phyloP scores from a whole-genome alignment of 2,329 filamentous ascomycete species.

The Seiridium unicorne region DNA sequence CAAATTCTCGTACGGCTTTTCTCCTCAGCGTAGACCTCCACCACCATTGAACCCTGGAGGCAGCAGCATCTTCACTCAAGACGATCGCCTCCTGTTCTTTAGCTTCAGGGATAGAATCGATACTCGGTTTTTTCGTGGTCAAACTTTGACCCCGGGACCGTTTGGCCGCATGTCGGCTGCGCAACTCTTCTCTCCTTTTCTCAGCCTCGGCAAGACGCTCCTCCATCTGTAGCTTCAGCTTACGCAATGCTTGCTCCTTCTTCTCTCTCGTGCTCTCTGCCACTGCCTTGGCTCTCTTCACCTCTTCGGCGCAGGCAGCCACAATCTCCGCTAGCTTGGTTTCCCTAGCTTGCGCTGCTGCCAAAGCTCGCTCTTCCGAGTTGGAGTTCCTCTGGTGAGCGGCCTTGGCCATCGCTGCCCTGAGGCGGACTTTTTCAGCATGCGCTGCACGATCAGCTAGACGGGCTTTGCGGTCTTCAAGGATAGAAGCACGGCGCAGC shows the following conservation, averaged over 20 bases:
- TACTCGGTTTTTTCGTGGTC: conserved; percentile 32
- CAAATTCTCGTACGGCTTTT: conserved; percentile 63
- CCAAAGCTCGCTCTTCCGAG: conserved; percentile 74
- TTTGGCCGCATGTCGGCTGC: conserved; percentile 51
- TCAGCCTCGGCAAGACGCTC: conserved; percentile 78
- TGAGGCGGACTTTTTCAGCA: conserved; percentile 77
- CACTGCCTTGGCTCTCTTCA: conserved; percentile 78
- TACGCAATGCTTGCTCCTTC: conserved; percentile 70
- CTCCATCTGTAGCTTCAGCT: conserved; percentile 72
- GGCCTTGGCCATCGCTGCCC: conserved; percentile 73
- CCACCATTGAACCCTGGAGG: conserved; percentile 64
- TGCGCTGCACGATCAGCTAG: conserved; percentile 79
- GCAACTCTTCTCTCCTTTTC: conserved; percentile 64
- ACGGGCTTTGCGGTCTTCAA: conserved; percentile 77
- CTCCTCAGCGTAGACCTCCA: conserved; percentile 63
- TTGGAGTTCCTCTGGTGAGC: conserved; percentile 61
- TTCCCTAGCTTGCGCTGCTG: conserved; percentile 75
- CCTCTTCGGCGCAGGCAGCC: conserved; percentile 78
- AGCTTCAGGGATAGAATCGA: conserved; percentile 40
- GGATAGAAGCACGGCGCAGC: conserved; percentile 74
- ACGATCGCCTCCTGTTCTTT: conserved; percentile 43
- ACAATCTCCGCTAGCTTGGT: conserved; percentile 81
- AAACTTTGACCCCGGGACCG: conserved; percentile 54
- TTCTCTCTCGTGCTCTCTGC: conserved; percentile 80
- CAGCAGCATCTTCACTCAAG: conserved; percentile 61